Evolutionary conservation across 495 filamentous ascomycete species (phyloP).

Genomic region (Apodospora peruviana): DNA sequence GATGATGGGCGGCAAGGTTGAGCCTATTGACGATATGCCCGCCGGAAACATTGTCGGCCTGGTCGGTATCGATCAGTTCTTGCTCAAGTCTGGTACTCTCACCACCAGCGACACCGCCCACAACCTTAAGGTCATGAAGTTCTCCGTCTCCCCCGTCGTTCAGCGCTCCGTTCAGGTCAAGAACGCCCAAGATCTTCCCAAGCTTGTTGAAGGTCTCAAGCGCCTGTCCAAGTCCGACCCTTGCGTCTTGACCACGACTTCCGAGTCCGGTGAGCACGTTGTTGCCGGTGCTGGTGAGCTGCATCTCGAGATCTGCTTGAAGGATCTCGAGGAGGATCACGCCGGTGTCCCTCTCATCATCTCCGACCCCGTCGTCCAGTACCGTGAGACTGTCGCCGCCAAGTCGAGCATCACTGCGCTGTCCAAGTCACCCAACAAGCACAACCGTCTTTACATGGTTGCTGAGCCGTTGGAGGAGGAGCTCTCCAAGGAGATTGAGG

Average conservation of each 20-base stretch:
- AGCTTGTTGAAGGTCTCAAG: conserved; percentile 99
- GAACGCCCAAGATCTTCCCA: conserved; percentile 99
- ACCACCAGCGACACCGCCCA: conserved; percentile 96
- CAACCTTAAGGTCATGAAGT: conserved; percentile 99
- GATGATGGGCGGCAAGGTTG: conserved; percentile 99
- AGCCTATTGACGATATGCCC: conserved; percentile 98
- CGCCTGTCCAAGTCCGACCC: conserved; percentile 99
- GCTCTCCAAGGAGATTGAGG: conserved; percentile 82
- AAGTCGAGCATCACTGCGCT: conserved; percentile 90
- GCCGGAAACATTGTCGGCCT: conserved; percentile 99
- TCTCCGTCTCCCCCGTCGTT: conserved; percentile 99
- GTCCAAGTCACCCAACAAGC: conserved; percentile 99
- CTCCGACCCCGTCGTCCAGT: conserved; percentile 94
- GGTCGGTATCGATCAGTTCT: conserved; percentile 99
- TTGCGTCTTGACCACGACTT: conserved; percentile 87
- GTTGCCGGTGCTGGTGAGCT: conserved; percentile 99
- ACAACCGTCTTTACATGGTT: conserved; percentile 97
- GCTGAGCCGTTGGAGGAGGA: conserved; percentile 89
- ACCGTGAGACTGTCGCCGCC: conserved; percentile 88
- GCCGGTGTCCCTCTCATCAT: conserved; percentile 94
- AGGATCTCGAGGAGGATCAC: conserved; percentile 99
- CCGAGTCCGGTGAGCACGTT: conserved; percentile 93
- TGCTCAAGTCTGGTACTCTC: conserved; percentile 99
- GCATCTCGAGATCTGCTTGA: conserved; percentile 99
- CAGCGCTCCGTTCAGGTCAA: conserved; percentile 98